phyloP scores from a whole-genome alignment of 768 basidiomycete genomes.

The Pleurotus salmoneostramineus region DNA sequence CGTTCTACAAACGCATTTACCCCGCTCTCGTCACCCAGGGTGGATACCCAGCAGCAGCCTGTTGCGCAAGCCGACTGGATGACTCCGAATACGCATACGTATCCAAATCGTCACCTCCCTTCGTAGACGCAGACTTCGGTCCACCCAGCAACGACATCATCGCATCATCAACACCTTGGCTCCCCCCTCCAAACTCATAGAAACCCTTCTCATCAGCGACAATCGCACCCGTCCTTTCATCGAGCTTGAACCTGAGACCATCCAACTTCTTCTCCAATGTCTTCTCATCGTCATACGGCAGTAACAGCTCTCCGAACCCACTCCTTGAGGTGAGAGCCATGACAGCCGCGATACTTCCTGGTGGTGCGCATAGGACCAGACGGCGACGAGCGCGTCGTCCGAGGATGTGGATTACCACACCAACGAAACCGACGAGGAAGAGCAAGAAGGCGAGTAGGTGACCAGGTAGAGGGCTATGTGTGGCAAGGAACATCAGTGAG shows the following conservation, averaged over 20 bases:
- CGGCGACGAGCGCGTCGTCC: conserved; percentile 43
- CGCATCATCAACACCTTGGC: conserved; percentile 30
- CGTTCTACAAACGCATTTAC: no score
- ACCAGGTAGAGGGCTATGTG: conserved; percentile 44
- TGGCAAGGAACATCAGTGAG: background rate
- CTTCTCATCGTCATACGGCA: conserved; percentile 50
- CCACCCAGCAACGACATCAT: conserved; percentile 31
- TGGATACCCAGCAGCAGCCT: conserved; percentile 5
- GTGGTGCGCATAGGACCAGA: conserved; percentile 48
- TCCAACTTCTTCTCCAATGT: conserved; percentile 44
- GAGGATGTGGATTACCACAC: conserved; percentile 41
- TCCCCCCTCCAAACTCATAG: conserved; percentile 13
- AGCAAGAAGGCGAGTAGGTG: conserved; percentile 47
- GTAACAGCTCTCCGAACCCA: conserved; percentile 58
- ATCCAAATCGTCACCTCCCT: background rate
- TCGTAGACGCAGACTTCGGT: background rate
- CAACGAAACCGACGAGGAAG: conserved; percentile 43
- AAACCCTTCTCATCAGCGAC: conserved; percentile 45
- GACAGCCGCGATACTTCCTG: conserved; percentile 57
- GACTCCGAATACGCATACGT: background rate
- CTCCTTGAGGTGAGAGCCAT: conserved; percentile 56
- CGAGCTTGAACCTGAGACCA: conserved; percentile 50
- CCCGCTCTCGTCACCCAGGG: conserved; percentile 2
- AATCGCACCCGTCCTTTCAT: conserved; percentile 58
- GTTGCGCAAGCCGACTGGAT: background rate